Evolutionary conservation across 176 grass and related monocot genomes (phyloP), one percentile per base, ranked within the genome.

Genomic region (Puccinellia tenuiflora): DNA sequence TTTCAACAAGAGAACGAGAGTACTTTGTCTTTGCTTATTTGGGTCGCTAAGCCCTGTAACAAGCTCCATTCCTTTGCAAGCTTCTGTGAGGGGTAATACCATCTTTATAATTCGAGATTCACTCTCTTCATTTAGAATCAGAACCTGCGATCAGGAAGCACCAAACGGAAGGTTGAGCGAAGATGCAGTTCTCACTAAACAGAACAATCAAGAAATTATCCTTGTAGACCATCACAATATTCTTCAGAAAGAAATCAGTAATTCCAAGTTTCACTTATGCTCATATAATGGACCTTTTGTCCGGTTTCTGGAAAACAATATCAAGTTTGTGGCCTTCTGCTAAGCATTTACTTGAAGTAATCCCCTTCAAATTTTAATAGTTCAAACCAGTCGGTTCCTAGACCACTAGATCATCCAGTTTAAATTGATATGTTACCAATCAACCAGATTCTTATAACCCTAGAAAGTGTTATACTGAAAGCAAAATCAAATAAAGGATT

Each of bases 51-150:
- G 81, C 38, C 88, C 88, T 57, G 85, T 87, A 78, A 99, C 73
- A 67, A 90, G 62, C 85, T 94, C 96, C 62, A 90, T 90, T 90
- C 66, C 89, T 79, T 88, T 62, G 67, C 96, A 99, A 77, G 91
- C 78, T 87, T 96, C 93, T 81, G 85, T 85, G 35, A 99, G 48
- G 85, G 96, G 96, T 67, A 99, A 69, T 57, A 90, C 80, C 83
- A 99, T 85, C 81, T 96, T 99, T 69, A 96, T 85, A 66, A 87
- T 93, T 81, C 89, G 91, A 33, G 90, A 79, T 88, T 99, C 91
- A 76, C 76, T 86, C 80, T 83, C 88, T 77, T 94, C 91, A 71
- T 94, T 96, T 12, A 96, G 85, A 88, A 96, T 90, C 78, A 99
- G 57, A 52, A 99, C 91, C 96, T 99, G 70, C 56, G 79, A 69